Evolutionary conservation across 2,329 filamentous ascomycete species (phyloP).

Genomic region (Cryphonectria parasitica): DNA sequence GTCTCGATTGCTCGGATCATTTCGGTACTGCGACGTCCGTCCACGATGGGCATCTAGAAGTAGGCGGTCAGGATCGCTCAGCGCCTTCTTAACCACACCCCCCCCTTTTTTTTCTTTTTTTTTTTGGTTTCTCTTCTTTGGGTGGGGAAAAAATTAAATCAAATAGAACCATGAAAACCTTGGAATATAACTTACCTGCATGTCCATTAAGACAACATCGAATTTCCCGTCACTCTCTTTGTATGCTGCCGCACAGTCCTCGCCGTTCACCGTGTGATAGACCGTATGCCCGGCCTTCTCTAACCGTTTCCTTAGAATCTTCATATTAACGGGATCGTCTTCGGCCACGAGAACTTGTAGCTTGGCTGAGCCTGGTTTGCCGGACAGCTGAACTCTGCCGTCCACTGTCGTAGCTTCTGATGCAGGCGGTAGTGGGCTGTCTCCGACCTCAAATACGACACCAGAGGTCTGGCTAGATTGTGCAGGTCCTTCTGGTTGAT

Average conservation of each 20-base stretch:
- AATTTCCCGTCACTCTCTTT: conserved; percentile 65
- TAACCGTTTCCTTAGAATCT: conserved; percentile 77
- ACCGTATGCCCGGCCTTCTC: conserved; percentile 77
- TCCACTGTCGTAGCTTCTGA: conserved; percentile 23
- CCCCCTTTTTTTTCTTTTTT: no score
- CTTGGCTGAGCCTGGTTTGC: conserved; percentile 38
- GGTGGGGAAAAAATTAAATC: no score
- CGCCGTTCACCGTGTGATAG: conserved; percentile 76
- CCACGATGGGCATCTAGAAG: conserved; percentile 84
- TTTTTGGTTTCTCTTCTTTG: no score
- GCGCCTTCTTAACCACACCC: no score
- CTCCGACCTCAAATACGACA: conserved; percentile 45
- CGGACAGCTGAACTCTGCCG: conserved; percentile 18
- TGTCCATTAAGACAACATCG: conserved; percentile 88
- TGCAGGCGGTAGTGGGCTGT: conserved; percentile 21
- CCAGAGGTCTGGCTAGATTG: conserved; percentile 40
- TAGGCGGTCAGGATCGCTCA: background rate
- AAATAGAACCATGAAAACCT: background rate
- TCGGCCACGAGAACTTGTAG: conserved; percentile 79
- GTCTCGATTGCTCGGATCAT: conserved; percentile 79
- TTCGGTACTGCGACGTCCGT: conserved; percentile 79
- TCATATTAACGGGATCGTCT: conserved; percentile 86
- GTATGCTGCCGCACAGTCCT: conserved; percentile 78
- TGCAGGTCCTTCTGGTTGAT: conserved; percentile 37
- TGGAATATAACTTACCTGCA: conserved; percentile 68